These are phyloP conservation scores for Metschnikowia bowlesiae DNA, from an alignment of 805 yeast species.

Conservation along the genomic window DNA sequence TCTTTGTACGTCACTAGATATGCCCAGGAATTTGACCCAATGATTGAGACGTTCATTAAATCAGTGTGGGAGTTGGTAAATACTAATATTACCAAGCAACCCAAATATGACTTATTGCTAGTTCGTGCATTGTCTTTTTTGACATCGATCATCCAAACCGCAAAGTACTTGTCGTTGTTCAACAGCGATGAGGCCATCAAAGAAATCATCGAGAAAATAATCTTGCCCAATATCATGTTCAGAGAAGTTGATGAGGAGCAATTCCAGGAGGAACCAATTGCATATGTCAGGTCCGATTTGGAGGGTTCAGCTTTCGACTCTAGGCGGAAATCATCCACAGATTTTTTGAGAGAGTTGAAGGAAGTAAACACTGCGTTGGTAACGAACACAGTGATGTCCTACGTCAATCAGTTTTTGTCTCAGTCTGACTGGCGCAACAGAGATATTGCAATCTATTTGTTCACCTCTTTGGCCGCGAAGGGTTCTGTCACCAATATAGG, in stretches of 20 bases:
- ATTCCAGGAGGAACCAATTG: conserved; percentile 96
- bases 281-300: conserved; percentile 83
- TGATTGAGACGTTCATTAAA: conserved; percentile 73
- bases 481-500: conserved; percentile 86
- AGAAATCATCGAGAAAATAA: conserved; percentile 75
- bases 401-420: conserved; percentile 62
- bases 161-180: conserved; percentile 55
- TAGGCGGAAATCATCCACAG: conserved; percentile 89
- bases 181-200: conserved; percentile 52
- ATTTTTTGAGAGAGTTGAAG: conserved; percentile 81
- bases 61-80: conserved; percentile 73
- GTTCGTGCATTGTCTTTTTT: conserved; percentile 77
- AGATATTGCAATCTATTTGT: conserved; percentile 81
- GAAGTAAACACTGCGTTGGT: conserved; percentile 69
- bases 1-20: conserved; percentile 86
- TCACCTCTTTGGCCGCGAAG: conserved; percentile 85
- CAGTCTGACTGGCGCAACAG: conserved; percentile 72
- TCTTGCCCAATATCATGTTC: conserved; percentile 81
- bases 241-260: conserved; percentile 87
- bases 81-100: conserved; percentile 56
- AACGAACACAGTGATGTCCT: conserved; percentile 69
- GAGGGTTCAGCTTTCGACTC: conserved; percentile 95
- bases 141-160: conserved; percentile 72
- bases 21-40: conserved; percentile 83
- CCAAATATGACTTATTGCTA: conserved; percentile 79